Conservation (phyloP, 208 protist genomes). For the Leishmania guyanensis region DNA sequence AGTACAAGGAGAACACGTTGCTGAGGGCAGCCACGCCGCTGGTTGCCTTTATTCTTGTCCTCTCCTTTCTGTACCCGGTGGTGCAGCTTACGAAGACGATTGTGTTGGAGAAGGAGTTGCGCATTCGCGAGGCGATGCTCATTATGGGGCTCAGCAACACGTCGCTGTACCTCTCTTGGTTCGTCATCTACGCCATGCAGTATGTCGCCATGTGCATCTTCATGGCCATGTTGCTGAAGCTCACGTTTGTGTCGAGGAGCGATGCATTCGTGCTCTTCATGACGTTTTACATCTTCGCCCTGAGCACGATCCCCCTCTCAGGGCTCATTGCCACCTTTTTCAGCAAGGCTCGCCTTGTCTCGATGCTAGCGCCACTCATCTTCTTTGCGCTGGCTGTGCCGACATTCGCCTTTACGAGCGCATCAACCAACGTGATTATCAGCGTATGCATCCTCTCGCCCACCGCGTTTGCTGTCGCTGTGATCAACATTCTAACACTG, state of each 20-base stretch:
- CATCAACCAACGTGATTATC: conserved; percentile 21
- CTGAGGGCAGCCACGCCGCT: conserved; percentile 45
- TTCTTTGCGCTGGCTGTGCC: conserved; percentile 67
- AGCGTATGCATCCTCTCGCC: conserved; percentile 57
- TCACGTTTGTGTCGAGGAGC: conserved; percentile 46
- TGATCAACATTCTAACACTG: conserved; percentile 40
- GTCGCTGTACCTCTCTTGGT: conserved; percentile 60
- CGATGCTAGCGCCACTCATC: conserved; percentile 67
- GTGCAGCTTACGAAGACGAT: conserved; percentile 77
- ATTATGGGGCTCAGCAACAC: conserved; percentile 83
- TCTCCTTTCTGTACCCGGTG: conserved; percentile 79
- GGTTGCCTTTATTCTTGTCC: conserved; percentile 63
- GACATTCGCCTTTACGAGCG: conserved; percentile 61
- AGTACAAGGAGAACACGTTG: conserved; percentile 48
- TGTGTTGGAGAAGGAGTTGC: conserved; percentile 88
- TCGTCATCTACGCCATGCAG: conserved; percentile 57
- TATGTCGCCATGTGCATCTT: conserved; percentile 53
- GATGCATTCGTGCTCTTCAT: conserved; percentile 61
- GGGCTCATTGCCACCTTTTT: conserved; percentile 71
- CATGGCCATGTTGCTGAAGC: conserved; percentile 49
- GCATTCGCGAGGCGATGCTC: conserved; percentile 82
- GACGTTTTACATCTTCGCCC: conserved; percentile 53
- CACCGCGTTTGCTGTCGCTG: conserved; percentile 41
- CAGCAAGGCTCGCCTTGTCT: conserved; percentile 64
- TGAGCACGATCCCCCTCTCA: conserved; percentile 55